These are phyloP conservation scores for Trypanosoma cruzi DNA, from an alignment of 208 protist species.

Conservation along the genomic window DNA sequence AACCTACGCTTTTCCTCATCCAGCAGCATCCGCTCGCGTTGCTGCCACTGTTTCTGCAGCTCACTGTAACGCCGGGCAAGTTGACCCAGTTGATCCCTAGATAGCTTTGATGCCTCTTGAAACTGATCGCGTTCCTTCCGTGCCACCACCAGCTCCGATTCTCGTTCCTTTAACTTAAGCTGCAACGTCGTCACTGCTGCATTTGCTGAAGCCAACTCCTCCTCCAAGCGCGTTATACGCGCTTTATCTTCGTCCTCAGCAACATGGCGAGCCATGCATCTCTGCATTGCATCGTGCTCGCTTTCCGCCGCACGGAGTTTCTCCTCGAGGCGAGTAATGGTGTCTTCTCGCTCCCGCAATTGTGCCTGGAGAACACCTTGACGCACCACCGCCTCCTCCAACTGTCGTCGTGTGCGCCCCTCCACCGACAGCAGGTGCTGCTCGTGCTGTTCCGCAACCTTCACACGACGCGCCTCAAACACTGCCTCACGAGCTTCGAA, in stretches of 20 bases:
- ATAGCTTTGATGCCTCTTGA: conserved; percentile 35
- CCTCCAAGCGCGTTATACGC: conserved; percentile 40
- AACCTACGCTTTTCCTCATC: conserved; percentile 23
- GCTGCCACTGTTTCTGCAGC: conserved; percentile 41
- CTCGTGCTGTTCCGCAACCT: conserved; percentile 86
- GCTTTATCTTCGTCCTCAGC: conserved; percentile 35
- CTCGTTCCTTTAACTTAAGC: conserved; percentile 35
- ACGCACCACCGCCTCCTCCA: conserved; percentile 52
- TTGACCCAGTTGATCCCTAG: conserved; percentile 40
- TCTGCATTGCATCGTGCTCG: conserved; percentile 73
- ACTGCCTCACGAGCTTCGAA: conserved; percentile 79
- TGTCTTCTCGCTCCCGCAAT: conserved; percentile 56
- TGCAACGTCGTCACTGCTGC: conserved; percentile 24
- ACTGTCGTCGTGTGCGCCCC: conserved; percentile 42
- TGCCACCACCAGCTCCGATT: conserved; percentile 35
- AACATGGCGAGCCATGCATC: conserved; percentile 38
- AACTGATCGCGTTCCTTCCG: conserved; percentile 39
- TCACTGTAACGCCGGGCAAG: conserved; percentile 41
- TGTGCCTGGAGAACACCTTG: conserved; percentile 53
- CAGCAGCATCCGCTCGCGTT: conserved; percentile 31
- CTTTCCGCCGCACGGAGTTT: conserved; percentile 48
- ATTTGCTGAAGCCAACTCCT: conserved; percentile 35
- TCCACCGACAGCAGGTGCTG: conserved; percentile 65
- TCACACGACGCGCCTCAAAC: conserved; percentile 66
- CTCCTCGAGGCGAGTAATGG: conserved; percentile 47